These are phyloP conservation scores for Sonneratia caseolaris DNA, from an alignment of 345 rosid genomes.

Conservation along the genomic window DNA sequence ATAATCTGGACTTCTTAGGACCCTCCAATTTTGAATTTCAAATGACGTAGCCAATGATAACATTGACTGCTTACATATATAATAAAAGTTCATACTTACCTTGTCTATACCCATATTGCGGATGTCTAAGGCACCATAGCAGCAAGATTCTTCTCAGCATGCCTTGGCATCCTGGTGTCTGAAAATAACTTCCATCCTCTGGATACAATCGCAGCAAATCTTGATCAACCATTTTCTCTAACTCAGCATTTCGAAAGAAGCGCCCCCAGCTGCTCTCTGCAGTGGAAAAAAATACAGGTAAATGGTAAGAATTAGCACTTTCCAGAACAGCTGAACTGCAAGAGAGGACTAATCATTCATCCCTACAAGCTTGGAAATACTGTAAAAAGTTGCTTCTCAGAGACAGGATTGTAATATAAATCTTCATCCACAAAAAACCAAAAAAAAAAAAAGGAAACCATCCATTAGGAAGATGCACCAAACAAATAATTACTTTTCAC, in stretches of 20 bases:
- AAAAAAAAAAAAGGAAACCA: not conserved
- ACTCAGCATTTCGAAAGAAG: constrained; percentile 83
- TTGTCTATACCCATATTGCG: constrained; percentile 77
- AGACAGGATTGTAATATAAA: not conserved
- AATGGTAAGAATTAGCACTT: not conserved
- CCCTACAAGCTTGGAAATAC: not conserved
- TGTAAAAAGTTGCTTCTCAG: not conserved
- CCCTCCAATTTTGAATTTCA: no score
- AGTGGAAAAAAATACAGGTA: not conserved
- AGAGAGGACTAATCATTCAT: not conserved
- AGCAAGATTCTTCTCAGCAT: constrained; percentile 80
- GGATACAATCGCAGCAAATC: constrained; percentile 93
- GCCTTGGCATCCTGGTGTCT: constrained; percentile 94
- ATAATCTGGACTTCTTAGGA: no score
- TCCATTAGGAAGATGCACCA: not conserved
- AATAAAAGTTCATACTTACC: constrained; percentile 26
- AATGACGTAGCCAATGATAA: not conserved
- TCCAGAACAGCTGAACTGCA: not conserved
- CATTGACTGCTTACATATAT: not conserved
- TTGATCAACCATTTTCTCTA: constrained; percentile 89
- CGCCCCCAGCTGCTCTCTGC: constrained; percentile 97
- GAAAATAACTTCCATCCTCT: constrained; percentile 86
- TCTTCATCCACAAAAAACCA: not conserved
- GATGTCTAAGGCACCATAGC: constrained; percentile 92
- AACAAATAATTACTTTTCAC: not conserved